These are phyloP conservation scores for Pisolithus thermaeus DNA, from an alignment of 1,284 basidiomycete genomes.

Conservation along the genomic window DNA sequence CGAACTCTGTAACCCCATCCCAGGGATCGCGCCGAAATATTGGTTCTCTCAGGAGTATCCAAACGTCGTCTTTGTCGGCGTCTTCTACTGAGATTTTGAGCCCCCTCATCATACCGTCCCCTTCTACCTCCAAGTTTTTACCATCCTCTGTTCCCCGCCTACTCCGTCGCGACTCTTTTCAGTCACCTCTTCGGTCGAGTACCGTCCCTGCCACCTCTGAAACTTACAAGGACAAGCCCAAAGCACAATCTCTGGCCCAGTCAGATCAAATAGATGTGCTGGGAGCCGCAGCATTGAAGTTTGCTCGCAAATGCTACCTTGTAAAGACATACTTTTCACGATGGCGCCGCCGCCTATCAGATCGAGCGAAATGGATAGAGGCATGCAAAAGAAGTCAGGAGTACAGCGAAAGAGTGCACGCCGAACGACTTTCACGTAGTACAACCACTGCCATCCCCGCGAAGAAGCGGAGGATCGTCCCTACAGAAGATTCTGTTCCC, in stretches of 20 bases:
- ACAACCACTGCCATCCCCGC: constrained; percentile 1
- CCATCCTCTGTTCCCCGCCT: constrained; percentile 12
- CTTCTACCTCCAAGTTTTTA: constrained; percentile 15
- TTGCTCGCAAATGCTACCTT: constrained; percentile 28
- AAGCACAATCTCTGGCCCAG: not conserved
- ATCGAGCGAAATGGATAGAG: constrained; percentile 48
- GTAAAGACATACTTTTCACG: constrained; percentile 28
- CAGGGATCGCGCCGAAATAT: constrained; percentile 17
- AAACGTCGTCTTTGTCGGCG: constrained; percentile 26
- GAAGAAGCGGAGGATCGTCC: constrained; percentile 5
- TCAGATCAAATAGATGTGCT: constrained; percentile 13
- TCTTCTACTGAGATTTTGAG: constrained; percentile 40
- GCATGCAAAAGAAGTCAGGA: constrained; percentile 53
- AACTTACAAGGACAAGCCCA: constrained; percentile 6
- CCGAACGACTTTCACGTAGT: constrained; percentile 32
- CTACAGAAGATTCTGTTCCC: constrained; percentile 31
- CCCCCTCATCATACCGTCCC: constrained; percentile 39
- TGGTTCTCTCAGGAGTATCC: constrained; percentile 27
- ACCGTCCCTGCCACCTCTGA: constrained; percentile 11
- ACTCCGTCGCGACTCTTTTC: constrained; percentile 20
- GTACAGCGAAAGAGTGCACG: constrained; percentile 49
- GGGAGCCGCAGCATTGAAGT: constrained; percentile 33
- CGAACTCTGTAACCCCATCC: constrained; percentile 11
- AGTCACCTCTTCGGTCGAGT: constrained; percentile 22
- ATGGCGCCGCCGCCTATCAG: constrained; percentile 36